Percentiles rank a stretch among this genome's conserved stretches.
phyloP scores from a whole-genome alignment of 495 filamentous ascomycete genomes.

The Talaromyces liani region DNA sequence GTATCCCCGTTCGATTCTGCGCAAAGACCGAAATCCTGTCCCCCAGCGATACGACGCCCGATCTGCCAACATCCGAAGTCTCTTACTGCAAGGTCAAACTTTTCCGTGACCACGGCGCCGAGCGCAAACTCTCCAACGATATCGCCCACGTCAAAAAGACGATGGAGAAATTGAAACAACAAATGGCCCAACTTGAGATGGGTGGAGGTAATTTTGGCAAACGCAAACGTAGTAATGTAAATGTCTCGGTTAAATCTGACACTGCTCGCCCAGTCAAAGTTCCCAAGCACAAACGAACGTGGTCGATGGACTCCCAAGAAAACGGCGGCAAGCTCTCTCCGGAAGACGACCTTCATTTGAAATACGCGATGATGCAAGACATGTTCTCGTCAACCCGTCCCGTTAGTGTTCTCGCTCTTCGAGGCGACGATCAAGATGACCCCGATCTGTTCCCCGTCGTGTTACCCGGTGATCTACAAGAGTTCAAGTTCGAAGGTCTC shows the following conservation, averaged over 20 bases:
- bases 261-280: slow-evolving; percentile 60
- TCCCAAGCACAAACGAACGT: slow-evolving; percentile 85
- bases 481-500: slow-evolving; percentile 48
- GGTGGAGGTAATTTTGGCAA: slow-evolving; percentile 86
- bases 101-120: slow-evolving; percentile 93
- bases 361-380: slow-evolving; percentile 76
- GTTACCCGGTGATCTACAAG: slow-evolving; percentile 59
- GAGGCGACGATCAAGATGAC: slow-evolving; percentile 79
- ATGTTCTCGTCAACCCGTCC: slow-evolving; percentile 93
- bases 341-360: slow-evolving; percentile 85
- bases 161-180: slow-evolving; percentile 89
- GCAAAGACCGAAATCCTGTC: slow-evolving; percentile 70
- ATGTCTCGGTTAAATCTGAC: slow-evolving; percentile 37
- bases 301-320: slow-evolving; percentile 89
- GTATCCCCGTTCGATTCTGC: slow-evolving; percentile 86
- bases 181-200: slow-evolving; percentile 79
- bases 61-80: slow-evolving; percentile 54
- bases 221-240: slow-evolving; percentile 62
- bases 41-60: slow-evolving; percentile 30
- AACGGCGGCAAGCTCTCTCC: slow-evolving; percentile 57
- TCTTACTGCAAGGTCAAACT: slow-evolving; percentile 95
- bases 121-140: slow-evolving; percentile 91
- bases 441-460: slow-evolving; percentile 80
- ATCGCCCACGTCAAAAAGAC: slow-evolving; percentile 87
- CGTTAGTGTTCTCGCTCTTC: slow-evolving; percentile 75